Conservation (phyloP, 139 green algal species). For the Tetradesmus lagerheimii region DNA sequence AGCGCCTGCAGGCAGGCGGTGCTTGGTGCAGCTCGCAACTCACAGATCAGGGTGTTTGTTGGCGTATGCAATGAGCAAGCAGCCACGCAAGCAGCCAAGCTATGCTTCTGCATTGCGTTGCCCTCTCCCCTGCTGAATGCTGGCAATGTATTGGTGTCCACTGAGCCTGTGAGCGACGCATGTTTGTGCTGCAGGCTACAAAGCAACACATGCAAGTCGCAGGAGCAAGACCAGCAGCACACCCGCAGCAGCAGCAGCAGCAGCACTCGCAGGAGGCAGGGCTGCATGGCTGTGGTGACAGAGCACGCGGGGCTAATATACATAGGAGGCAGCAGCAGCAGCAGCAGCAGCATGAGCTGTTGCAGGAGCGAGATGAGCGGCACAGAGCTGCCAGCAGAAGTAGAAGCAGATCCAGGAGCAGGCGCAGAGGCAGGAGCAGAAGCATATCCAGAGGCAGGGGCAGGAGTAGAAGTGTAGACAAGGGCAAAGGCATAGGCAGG, state of each 20-base stretch:
- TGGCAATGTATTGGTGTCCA: background rate
- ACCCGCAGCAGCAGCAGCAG: background rate
- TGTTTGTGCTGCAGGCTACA: conserved; percentile 22
- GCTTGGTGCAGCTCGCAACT: too few species aligned
- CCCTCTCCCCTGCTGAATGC: too few species aligned
- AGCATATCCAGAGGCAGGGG: background rate
- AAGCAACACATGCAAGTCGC: background rate
- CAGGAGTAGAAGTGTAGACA: background rate
- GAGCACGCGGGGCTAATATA: background rate
- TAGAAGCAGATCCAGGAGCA: background rate
- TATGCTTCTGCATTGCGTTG: too few species aligned
- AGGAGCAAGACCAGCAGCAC: background rate
- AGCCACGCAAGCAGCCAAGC: too few species aligned
- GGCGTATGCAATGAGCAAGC: too few species aligned
- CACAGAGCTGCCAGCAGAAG: background rate
- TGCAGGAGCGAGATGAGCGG: background rate
- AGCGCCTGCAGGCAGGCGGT: too few species aligned
- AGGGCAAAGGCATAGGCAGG: background rate
- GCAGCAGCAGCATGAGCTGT: background rate
- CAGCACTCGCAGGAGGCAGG: background rate
- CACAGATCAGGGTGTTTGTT: too few species aligned
- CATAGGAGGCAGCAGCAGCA: background rate
- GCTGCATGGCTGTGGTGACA: too few species aligned
- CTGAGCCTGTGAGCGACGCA: too few species aligned
- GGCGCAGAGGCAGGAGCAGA: background rate